Evolutionary conservation across 371 early-diverging fungal genomes (phyloP).

Genomic region (Mortierella sp.): DNA sequence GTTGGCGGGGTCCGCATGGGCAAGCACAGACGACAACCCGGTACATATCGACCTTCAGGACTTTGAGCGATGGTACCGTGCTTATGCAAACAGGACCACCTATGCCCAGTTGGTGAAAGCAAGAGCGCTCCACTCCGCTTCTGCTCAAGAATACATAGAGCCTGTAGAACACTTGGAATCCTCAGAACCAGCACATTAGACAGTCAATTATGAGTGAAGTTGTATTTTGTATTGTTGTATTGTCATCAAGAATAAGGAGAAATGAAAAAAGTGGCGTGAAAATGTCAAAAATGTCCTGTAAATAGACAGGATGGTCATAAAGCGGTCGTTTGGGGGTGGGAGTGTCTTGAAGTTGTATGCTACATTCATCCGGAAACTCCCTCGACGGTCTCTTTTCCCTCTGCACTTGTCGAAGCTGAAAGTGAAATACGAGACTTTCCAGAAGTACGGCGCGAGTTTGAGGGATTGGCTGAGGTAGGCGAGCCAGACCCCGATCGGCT

Average conservation of each 20-base stretch:
- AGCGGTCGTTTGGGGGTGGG: neutral
- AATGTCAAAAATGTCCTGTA: neutral
- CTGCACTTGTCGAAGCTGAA: neutral
- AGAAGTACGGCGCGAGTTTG: slow-evolving; percentile 13
- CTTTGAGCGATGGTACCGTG: slow-evolving; percentile 48
- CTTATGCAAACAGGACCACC: slow-evolving; percentile 24
- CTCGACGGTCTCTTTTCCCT: neutral
- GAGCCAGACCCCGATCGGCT: slow-evolving; percentile 32
- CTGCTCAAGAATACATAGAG: neutral
- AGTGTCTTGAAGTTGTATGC: neutral
- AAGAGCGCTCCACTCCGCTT: neutral
- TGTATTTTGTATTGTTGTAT: neutral
- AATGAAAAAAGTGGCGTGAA: neutral
- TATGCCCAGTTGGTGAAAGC: slow-evolving; percentile 9
- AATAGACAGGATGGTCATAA: neutral
- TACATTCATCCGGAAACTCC: neutral
- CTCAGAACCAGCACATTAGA: neutral
- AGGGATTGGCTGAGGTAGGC: slow-evolving; percentile 6
- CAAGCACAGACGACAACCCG: slow-evolving; percentile 6
- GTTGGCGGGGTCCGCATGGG: slow-evolving; percentile 26
- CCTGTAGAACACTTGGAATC: neutral
- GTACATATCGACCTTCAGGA: slow-evolving; percentile 33
- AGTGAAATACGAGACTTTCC: neutral
- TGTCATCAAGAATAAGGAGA: neutral
- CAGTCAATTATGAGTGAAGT: neutral